Base-by-base conservation (phyloP, 208 protist genomes). In the Herpetomonas tarakana region DNA sequence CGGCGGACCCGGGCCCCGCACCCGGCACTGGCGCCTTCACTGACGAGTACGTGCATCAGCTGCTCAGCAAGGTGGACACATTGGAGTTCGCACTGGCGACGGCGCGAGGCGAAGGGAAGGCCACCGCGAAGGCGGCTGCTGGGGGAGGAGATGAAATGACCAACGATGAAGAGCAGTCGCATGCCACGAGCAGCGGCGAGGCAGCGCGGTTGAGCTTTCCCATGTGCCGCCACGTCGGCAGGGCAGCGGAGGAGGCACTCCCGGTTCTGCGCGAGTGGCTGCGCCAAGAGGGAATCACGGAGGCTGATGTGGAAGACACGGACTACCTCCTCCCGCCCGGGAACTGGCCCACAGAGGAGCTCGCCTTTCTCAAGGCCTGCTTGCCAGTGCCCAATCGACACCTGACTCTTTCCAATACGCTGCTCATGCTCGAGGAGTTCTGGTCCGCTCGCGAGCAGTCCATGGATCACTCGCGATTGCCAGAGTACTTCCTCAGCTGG, bases 241-340 rank as follows among this genome's bases (percentile, higher is more conserved):
- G 47, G 30, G 9, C 27, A 41, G 45, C 31, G 29, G 35, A 46
- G 19, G 9, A 21, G 19, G 52, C 52, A 1, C 68, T 76, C 19
- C 74, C 74, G 16, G 54, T 89, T 9, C 71, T 95, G 57, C 59
- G 74, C 38, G 68, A 73, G 26, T 95, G 88, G 85, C 71, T 95
- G 21, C 69, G 65, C 19, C 65, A 74, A 39, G 88, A 95, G 51
- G 75, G 80, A 21, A 45, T 92, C 2, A 58, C 67, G 11, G 85
- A 88, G 50, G 61, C 35, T 1, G 88, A 92, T 57, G 50, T 94
- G n/a, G 78, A 86, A 63, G 35, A 19, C 7, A 65, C 71, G 0
- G 78, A 91, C 26, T 58, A 57, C 25, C 60, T 92, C 19, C 49
- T 95, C 11, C 81, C 83, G 14, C 74, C 82, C 11, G 83, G 85